A percentile compares a stretch with the other conserved stretches of the same genome.
These are phyloP conservation scores for Fistulinella cinereoalba DNA, from an alignment of 1,284 basidiomycete genomes.

Conservation along the genomic window DNA sequence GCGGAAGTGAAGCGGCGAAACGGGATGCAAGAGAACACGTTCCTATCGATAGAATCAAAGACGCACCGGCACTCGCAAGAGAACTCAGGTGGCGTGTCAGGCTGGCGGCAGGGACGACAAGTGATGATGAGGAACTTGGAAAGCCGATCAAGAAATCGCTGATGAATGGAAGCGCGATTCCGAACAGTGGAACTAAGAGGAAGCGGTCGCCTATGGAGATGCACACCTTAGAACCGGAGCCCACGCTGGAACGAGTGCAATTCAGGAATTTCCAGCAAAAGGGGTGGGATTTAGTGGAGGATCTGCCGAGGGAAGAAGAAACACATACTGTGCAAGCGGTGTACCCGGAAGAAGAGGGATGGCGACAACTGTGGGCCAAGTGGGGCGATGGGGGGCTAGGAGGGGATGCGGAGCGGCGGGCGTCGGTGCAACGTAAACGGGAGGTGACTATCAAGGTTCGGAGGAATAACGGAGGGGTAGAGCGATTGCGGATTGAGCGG, in stretches of 20 bases:
- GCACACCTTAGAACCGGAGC: conserved; percentile 26
- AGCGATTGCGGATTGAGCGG: conserved; percentile 68
- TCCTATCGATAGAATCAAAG: conserved; percentile 76
- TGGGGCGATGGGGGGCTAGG: conserved; percentile 32
- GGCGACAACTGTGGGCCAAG: conserved; percentile 38
- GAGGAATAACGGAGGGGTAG: conserved; percentile 52
- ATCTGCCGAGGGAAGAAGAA: conserved; percentile 42
- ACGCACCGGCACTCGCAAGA: conserved; percentile 71
- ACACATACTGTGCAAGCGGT: conserved; percentile 35
- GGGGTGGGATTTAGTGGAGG: conserved; percentile 55
- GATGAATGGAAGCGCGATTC: conserved; percentile 24
- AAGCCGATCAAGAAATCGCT: conserved; percentile 31
- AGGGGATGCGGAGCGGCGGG: conserved; percentile 40
- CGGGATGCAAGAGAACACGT: conserved; percentile 78
- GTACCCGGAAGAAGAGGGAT: conserved; percentile 36
- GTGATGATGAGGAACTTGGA: conserved; percentile 61
- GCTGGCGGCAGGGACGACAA: conserved; percentile 59
- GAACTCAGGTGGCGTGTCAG: conserved; percentile 81
- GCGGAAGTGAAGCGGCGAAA: conserved; percentile 57
- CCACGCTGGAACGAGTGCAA: conserved; percentile 27
- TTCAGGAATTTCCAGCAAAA: conserved; percentile 70
- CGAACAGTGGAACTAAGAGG: conserved; percentile 48
- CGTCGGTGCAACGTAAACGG: conserved; percentile 45
- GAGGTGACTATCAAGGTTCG: conserved; percentile 60
- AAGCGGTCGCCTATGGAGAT: conserved; percentile 43